phyloP scores from a whole-genome alignment of 768 basidiomycete species.

The Leucogyrophana mollusca region DNA sequence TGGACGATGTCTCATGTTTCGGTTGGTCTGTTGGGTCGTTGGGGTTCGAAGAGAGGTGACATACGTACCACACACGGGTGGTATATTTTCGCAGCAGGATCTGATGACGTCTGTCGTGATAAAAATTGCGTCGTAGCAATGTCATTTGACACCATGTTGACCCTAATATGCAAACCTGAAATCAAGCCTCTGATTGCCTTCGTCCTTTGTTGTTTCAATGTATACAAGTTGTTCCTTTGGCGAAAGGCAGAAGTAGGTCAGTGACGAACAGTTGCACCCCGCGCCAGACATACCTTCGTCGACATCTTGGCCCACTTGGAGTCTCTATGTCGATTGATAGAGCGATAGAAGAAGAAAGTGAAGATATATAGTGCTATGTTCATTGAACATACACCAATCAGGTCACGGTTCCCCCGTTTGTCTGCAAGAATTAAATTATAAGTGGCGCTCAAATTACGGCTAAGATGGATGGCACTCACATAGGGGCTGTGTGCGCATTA shows the following conservation, averaged over 20 bases:
- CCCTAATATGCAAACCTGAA: conserved; percentile 62
- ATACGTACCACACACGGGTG: too few relatives aligned
- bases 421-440: conserved; percentile 34
- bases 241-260: too few relatives aligned
- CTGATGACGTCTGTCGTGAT: too few relatives aligned
- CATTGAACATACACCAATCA: conserved; percentile 54
- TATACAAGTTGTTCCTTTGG: conserved; percentile 59
- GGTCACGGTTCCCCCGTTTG: conserved; percentile 54
- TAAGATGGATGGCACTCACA: conserved; percentile 18
- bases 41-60: too few relatives aligned
- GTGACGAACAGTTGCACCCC: too few relatives aligned
- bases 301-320: conserved; percentile 52
- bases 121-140: too few relatives aligned
- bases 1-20: too few relatives aligned
- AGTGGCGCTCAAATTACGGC: background rate
- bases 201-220: conserved; percentile 57
- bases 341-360: conserved; percentile 55
- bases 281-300: too few relatives aligned
- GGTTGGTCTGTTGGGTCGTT: too few relatives aligned
- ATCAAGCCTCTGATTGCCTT: conserved; percentile 58
- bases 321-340: conserved; percentile 46
- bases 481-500: conserved; percentile 13
- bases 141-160: too few relatives aligned
- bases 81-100: too few relatives aligned
- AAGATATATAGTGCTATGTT: conserved; percentile 52